A percentile compares a stretch with the other conserved stretches of the same genome.
These are phyloP conservation scores for Juglanconis juglandina DNA, from an alignment of 2,329 filamentous ascomycete genomes.

Conservation along the genomic window DNA sequence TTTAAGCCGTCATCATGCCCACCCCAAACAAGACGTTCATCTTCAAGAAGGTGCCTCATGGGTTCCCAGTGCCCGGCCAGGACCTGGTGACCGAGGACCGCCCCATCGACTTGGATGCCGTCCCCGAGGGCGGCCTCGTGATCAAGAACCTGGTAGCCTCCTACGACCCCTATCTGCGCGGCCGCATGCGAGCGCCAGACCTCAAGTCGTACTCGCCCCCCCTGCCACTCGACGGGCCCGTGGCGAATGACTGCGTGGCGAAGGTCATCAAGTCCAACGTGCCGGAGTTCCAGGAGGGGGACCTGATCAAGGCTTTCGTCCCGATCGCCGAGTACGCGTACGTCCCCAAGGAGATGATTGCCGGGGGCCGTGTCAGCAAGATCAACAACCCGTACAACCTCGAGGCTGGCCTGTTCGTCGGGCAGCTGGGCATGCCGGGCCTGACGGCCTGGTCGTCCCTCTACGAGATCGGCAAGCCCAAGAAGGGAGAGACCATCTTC, in stretches of 20 bases:
- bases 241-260: conserved; percentile 61
- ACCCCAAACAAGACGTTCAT: conserved; percentile 67
- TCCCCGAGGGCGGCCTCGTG: conserved; percentile 63
- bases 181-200: conserved; percentile 66
- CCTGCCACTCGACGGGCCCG: conserved; percentile 59
- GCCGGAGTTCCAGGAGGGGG: conserved; percentile 60
- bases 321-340: conserved; percentile 67
- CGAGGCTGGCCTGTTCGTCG: conserved; percentile 66
- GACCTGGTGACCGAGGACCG: conserved; percentile 65
- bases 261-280: conserved; percentile 68
- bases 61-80: conserved; percentile 66
- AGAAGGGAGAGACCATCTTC: conserved; percentile 78
- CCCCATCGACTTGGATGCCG: conserved; percentile 62
- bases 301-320: conserved; percentile 58
- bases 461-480: conserved; percentile 68
- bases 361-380: conserved; percentile 43
- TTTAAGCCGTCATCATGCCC: conserved; percentile 40
- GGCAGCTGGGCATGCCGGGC: conserved; percentile 54
- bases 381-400: conserved; percentile 68
- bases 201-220: conserved; percentile 65
- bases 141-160: conserved; percentile 70
- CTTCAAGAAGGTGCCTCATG: conserved; percentile 67
- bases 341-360: conserved; percentile 39
- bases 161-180: conserved; percentile 82
- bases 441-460: conserved; percentile 54